A percentile compares a stretch with the other conserved stretches of the same genome.
phyloP scores from a whole-genome alignment of 2,329 filamentous ascomycete genomes.

The Nemania sp. region DNA sequence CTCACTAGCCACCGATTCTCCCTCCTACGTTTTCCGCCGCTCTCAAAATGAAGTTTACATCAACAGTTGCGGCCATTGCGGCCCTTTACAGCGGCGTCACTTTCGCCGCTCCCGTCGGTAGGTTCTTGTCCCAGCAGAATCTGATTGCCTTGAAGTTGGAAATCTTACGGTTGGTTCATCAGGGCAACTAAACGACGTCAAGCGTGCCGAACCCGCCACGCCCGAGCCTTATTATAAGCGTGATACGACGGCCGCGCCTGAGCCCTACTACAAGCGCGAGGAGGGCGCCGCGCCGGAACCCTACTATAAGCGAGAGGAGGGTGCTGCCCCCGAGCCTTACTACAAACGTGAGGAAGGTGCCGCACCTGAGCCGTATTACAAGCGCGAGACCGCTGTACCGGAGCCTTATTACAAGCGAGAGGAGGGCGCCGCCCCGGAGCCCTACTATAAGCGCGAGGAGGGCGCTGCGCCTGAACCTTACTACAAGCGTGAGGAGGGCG shows the following conservation, averaged over 20 bases:
- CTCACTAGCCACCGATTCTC: background rate
- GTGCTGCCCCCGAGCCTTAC: too few species aligned
- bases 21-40: background rate
- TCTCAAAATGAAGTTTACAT: background rate
- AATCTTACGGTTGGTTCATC: background rate
- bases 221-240: background rate
- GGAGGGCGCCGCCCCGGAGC: background rate
- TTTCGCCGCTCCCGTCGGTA: background rate
- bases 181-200: background rate
- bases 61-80: background rate
- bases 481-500: background rate
- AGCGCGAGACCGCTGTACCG: background rate
- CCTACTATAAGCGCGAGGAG: background rate
- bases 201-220: background rate
- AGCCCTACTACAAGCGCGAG: too few species aligned
- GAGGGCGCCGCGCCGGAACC: too few species aligned
- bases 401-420: background rate
- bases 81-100: background rate
- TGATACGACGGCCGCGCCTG: background rate
- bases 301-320: too few species aligned
- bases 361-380: background rate
- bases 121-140: constrained; percentile 18
- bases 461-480: background rate
- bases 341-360: too few species aligned
- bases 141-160: background rate